Evolutionary conservation across 148 eudicot genomes (phyloP), one percentile per base, ranked within the genome.

Genomic region (Salicornia ramosissima): DNA sequence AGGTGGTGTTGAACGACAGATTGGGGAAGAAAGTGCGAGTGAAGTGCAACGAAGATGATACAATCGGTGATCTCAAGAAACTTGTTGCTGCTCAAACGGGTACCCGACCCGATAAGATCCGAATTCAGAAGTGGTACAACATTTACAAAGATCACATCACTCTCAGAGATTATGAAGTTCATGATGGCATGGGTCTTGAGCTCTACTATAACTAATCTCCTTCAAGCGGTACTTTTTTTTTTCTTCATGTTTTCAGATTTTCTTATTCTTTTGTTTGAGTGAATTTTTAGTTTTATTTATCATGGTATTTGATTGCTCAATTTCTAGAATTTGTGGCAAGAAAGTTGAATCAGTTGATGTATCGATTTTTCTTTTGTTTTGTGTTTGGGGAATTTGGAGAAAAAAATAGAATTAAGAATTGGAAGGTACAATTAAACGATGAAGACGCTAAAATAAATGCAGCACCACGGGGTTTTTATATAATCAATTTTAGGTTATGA

Each of bases 111-210:
- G 92, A 91, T 39, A 91, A 91, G 76, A 91, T 91, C 13, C 78
- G 97, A n/a, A 90, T 92, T 30, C 96, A 92, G 82, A 92, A 92
- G 82, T 92, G 97, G 97, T 92, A 92, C 73, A 92, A 46, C 72
- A 82, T 87, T 53, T 92, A 89, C 86, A 92, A 92, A 72, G 97
- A 92, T 60, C 97, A 92, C 59, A 92, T 92, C 66, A 92, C 97
- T 58, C 90, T 92, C 40, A 58, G 62, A 61, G 96, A 92, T 74
- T 92, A 92, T 71, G 97, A 92, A 83, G 90, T 92, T 58, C 97
- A 90, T 63, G 97, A 92, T 59, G 97, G 97, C 81, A 92, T 92
- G 96, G 97, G 96, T 57, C 97, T 92, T 55, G 97, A 92, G 74
- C 94, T 92, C 74, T 92, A 92, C 85, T 92, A 92, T 89, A 86